Conservation (phyloP, 352 stramenopile species). For the Phytophthora cajani region DNA sequence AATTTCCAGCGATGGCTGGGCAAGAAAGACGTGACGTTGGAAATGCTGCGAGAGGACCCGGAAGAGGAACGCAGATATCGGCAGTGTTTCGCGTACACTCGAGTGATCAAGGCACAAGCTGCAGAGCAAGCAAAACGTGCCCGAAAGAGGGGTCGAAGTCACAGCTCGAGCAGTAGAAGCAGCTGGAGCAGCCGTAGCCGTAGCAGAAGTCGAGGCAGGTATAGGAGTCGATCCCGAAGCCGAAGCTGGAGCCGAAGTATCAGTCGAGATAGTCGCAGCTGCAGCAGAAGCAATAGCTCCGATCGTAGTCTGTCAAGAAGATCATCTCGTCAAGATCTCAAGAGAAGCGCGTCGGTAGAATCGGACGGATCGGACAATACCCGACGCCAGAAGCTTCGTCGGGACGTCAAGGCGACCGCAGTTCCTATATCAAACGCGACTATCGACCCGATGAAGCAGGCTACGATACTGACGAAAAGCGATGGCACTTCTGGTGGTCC, state of each 20-base stretch:
- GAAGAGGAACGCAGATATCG: constrained; percentile 4
- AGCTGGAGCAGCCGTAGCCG: background rate
- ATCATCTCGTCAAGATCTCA: background rate
- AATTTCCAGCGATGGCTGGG: constrained; percentile 2
- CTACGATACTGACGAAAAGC: too few relatives aligned
- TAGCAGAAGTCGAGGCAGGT: background rate
- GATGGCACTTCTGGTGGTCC: too few relatives aligned
- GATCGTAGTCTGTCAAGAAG: background rate
- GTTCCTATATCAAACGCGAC: too few relatives aligned
- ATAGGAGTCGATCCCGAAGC: background rate
- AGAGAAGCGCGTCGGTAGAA: background rate
- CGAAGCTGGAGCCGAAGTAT: background rate
- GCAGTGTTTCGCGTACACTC: constrained; percentile 1
- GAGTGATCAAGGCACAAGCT: background rate
- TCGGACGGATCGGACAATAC: background rate
- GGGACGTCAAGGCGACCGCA: too few relatives aligned
- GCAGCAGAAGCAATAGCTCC: background rate
- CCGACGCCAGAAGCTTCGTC: background rate
- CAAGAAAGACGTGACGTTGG: background rate
- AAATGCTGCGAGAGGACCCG: background rate
- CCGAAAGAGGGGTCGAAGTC: background rate
- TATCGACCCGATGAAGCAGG: too few relatives aligned
- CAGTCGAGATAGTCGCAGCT: background rate
- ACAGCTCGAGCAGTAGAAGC: background rate
- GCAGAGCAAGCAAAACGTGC: background rate